A percentile compares a stretch with the other conserved stretches of the same genome.
Evolutionary conservation across 345 rosid species (phyloP).

Genomic region (Heritiera fomes): DNA sequence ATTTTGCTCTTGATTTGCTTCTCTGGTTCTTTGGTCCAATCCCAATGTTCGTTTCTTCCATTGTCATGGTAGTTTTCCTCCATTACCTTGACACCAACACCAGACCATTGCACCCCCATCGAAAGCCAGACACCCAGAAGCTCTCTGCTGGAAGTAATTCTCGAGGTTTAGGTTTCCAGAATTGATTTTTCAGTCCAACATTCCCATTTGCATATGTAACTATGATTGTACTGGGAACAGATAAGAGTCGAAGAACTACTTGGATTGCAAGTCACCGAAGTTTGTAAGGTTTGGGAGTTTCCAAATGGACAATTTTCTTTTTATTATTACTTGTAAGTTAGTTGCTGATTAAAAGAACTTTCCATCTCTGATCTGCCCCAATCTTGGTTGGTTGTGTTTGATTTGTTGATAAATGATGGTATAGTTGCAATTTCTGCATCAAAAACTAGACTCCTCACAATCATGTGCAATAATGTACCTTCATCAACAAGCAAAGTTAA

Average conservation of each 20-base stretch:
- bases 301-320: neutral
- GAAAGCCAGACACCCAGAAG: constrained; percentile 24
- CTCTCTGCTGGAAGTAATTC: constrained; percentile 6
- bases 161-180: neutral
- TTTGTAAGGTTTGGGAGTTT: neutral
- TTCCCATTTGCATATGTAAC: neutral
- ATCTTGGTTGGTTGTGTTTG: neutral
- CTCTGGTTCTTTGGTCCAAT: constrained; percentile 87
- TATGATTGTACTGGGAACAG: neutral
- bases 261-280: neutral
- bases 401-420: neutral
- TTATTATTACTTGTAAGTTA: neutral
- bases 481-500: neutral
- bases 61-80: constrained; percentile 49
- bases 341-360: too few species aligned
- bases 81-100: constrained; percentile 51
- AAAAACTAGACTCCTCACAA: neutral
- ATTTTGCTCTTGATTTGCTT: constrained; percentile 62
- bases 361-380: too few species aligned
- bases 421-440: neutral
- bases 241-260: neutral
- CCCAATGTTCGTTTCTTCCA: constrained; percentile 65
- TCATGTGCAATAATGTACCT: neutral
- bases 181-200: neutral
- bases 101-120: constrained; percentile 47